phyloP scores from a whole-genome alignment of 1,139 yeast species.

The Scheffersomyces titani region DNA sequence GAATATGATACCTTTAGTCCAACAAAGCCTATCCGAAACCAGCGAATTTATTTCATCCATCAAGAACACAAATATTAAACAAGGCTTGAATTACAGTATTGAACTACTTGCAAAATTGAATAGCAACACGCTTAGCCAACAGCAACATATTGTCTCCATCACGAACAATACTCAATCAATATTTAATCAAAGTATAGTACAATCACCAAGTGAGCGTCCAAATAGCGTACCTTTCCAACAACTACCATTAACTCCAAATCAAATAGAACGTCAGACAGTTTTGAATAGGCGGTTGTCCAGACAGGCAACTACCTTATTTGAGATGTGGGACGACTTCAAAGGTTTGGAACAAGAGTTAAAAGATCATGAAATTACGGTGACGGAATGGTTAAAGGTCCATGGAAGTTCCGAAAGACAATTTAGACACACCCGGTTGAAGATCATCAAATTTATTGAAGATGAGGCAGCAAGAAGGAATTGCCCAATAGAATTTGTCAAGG shows the following conservation, averaged over 20 bases:
- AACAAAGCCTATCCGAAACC: conserved; percentile 20
- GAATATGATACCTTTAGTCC: conserved; percentile 17
- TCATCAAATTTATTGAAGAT: conserved; percentile 35
- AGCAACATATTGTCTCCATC: conserved; percentile 9
- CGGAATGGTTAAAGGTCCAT: conserved; percentile 40
- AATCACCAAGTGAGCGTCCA: not conserved
- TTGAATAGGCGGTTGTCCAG: conserved; percentile 30
- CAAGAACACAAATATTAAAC: conserved; percentile 14
- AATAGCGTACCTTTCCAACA: conserved; percentile 2
- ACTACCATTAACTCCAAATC: conserved; percentile 8
- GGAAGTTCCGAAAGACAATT: conserved; percentile 38
- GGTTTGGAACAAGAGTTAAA: conserved; percentile 29
- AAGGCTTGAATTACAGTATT: conserved; percentile 18
- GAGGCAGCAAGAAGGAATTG: conserved; percentile 27
- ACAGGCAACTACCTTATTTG: conserved; percentile 34
- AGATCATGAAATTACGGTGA: conserved; percentile 28
- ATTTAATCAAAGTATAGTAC: conserved; percentile 1
- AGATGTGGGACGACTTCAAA: conserved; percentile 44
- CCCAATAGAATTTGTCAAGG: conserved; percentile 29
- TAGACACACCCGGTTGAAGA: conserved; percentile 35
- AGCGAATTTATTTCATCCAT: conserved; percentile 14
- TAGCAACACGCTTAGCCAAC: conserved; percentile 2
- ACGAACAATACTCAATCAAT: conserved; percentile 5
- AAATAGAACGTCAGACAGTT: conserved; percentile 21
- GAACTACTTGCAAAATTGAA: conserved; percentile 18